phyloP scores from a whole-genome alignment of 257 asterid species.

The Forsythia suspensa region DNA sequence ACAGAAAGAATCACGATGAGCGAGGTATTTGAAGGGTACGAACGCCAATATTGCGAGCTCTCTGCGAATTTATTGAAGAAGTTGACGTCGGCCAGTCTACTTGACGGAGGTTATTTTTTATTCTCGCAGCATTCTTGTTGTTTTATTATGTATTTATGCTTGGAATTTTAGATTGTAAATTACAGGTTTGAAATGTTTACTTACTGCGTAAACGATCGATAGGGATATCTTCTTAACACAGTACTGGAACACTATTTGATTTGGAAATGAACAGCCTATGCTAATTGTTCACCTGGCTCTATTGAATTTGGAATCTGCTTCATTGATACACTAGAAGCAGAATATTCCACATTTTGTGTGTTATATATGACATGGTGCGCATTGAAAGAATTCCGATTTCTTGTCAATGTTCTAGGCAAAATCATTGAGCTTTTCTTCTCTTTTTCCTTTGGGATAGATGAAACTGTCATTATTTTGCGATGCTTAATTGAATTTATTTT shows the following conservation, averaged over 20 bases:
- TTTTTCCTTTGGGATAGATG: neutral
- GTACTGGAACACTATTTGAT: neutral
- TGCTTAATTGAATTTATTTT: neutral
- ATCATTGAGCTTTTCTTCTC: neutral
- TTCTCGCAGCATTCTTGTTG: constrained; percentile 41
- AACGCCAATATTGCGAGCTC: constrained; percentile 24
- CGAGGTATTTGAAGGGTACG: constrained; percentile 22
- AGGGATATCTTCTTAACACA: neutral
- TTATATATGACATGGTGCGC: neutral
- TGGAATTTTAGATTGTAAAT: constrained; percentile 8
- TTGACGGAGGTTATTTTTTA: constrained; percentile 24
- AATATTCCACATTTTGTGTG: neutral
- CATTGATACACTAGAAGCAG: neutral
- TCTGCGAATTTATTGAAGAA: constrained; percentile 22
- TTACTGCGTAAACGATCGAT: neutral
- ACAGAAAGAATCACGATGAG: constrained; percentile 6
- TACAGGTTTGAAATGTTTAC: neutral
- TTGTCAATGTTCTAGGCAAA: neutral
- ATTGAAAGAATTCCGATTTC: neutral
- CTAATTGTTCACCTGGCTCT: neutral
- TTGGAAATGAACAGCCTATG: neutral
- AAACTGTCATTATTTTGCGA: neutral
- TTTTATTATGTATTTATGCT: constrained; percentile 20
- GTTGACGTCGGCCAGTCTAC: constrained; percentile 17
- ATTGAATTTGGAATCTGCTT: neutral